These are phyloP conservation scores for Teratosphaeria pseudoeucalypti DNA, from an alignment of 2,329 filamentous ascomycete species.

Conservation along the genomic window DNA sequence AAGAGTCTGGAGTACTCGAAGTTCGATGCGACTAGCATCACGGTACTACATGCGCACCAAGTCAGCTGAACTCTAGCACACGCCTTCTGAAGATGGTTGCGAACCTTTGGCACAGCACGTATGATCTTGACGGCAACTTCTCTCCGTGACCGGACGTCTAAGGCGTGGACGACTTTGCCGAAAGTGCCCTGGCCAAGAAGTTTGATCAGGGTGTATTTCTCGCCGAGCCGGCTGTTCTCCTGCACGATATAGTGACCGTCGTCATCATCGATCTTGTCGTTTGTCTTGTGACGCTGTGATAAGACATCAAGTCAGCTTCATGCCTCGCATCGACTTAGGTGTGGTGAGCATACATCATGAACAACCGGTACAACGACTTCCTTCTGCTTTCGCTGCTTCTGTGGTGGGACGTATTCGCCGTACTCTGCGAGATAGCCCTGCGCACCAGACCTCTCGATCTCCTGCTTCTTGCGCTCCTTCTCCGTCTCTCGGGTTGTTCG, in stretches of 20 bases:
- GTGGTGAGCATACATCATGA: conserved; percentile 41
- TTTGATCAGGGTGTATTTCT: conserved; percentile 81
- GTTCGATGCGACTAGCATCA: conserved; percentile 87
- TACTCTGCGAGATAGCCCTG: conserved; percentile 25
- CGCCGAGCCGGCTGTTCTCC: conserved; percentile 73
- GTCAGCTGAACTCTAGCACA: not conserved
- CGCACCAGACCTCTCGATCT: conserved; percentile 17
- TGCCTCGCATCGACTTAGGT: not conserved
- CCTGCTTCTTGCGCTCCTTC: conserved; percentile 21
- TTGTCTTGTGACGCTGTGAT: conserved; percentile 20
- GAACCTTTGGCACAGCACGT: conserved; percentile 77
- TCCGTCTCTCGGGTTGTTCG: conserved; percentile 50
- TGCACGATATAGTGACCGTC: conserved; percentile 95
- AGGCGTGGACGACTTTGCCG: conserved; percentile 92
- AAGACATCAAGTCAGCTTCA: not conserved
- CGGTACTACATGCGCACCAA: conserved; percentile 48
- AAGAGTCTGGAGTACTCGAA: conserved; percentile 83
- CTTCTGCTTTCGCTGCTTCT: conserved; percentile 78
- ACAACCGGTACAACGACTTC: conserved; percentile 49
- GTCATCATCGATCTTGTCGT: conserved; percentile 79
- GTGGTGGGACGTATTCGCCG: conserved; percentile 71
- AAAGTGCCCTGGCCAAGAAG: conserved; percentile 95
- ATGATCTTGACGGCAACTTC: conserved; percentile 98
- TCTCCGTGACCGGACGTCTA: conserved; percentile 62
- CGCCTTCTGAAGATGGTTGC: not conserved